Conservation (phyloP, 345 rosid species). For the Lepidium didymum region DNA sequence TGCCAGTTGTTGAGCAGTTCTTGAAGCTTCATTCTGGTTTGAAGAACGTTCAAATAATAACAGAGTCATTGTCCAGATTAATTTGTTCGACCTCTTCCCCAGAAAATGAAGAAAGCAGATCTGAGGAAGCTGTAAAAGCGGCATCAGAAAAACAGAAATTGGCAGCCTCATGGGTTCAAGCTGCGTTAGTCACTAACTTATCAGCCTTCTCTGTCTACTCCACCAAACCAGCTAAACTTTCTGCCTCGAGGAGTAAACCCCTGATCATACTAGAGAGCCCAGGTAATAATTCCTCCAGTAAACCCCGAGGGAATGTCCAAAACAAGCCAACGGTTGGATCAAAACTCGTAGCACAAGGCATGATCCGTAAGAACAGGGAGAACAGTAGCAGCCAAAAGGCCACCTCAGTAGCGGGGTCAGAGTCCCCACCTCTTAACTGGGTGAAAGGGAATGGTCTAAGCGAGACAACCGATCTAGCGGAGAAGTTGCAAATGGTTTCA, state of each 20-base stretch:
- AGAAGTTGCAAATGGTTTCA: slow-evolving; percentile 62
- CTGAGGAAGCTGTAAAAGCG: slow-evolving; percentile 65
- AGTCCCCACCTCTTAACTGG: slow-evolving; percentile 62
- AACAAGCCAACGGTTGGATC: slow-evolving; percentile 46
- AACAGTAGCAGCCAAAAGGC: slow-evolving; percentile 41
- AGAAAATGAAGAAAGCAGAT: slow-evolving; percentile 43
- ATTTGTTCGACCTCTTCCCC: slow-evolving; percentile 38
- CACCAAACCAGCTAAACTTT: slow-evolving; percentile 34
- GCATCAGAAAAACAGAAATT: slow-evolving; percentile 54
- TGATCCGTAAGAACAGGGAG: slow-evolving; percentile 54
- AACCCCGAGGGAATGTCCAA: slow-evolving; percentile 42
- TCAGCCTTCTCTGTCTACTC: slow-evolving; percentile 66
- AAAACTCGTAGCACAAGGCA: slow-evolving; percentile 67
- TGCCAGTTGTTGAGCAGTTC: slow-evolving; percentile 82
- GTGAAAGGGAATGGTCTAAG: slow-evolving; percentile 55
- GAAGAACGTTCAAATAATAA: slow-evolving; percentile 42
- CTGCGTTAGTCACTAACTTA: slow-evolving; percentile 74
- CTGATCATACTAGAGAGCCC: slow-evolving; percentile 51
- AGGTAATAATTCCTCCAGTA: slow-evolving; percentile 35
- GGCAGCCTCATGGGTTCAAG: slow-evolving; percentile 85
- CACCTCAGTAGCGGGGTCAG: slow-evolving; percentile 28
- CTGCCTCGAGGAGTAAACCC: slow-evolving; percentile 38
- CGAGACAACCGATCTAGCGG: slow-evolving; percentile 71
- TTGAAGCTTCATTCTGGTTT: slow-evolving; percentile 62
- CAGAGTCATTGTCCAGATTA: slow-evolving; percentile 57